Evolutionary conservation across 768 basidiomycete species (phyloP), one percentile per base, ranked within the genome.

Genomic region (Termitomyces sp.): DNA sequence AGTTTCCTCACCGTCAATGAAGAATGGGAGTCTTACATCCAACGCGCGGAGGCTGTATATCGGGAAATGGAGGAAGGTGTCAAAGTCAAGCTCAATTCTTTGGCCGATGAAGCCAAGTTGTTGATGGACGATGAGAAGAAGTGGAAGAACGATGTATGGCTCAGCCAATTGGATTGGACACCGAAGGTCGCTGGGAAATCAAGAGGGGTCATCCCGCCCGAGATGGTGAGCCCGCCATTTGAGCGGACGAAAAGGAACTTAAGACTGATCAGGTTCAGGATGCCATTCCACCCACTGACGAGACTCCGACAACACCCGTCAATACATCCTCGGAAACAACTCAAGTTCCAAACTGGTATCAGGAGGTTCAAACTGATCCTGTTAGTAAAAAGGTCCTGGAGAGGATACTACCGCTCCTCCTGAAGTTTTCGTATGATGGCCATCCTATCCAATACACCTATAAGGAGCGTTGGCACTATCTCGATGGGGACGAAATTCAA

Each of bases 151-250:
- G 89, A 93, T 68, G 84, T 84, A 7, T 97, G 94, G 93, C 70
- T 95, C 13, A 80, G 76, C 46, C 97, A 99, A 68, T 75, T 98
- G 54, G 95, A 99, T 66, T 98, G 97, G 97, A 86, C 91, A 1
- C 91, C 91, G 1, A 98, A 98, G 68, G 75, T 79, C 6, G 85
- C 83, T 0, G 79, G 82, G 35, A 84, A 84, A 66, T 84, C 86
- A 9, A 76, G 90, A 64, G 89, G 89, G 0, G 65, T 89, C 7
- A 52, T 69, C 11, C 61, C 71, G 15, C 56, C 66, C 2, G 68
- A 70, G n/a, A 27, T 50, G 22, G 66, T 58, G 53, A 42, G 66
- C 58, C 22, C 53, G 49, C 32, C 38, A 25, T 18, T 55, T 18
- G 5, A 13, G 16, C 35, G 15, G n/a, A 9, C n/a, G 1, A 25